Conservation (phyloP, 441 rosid species). For the Gossypium davidsonii region DNA sequence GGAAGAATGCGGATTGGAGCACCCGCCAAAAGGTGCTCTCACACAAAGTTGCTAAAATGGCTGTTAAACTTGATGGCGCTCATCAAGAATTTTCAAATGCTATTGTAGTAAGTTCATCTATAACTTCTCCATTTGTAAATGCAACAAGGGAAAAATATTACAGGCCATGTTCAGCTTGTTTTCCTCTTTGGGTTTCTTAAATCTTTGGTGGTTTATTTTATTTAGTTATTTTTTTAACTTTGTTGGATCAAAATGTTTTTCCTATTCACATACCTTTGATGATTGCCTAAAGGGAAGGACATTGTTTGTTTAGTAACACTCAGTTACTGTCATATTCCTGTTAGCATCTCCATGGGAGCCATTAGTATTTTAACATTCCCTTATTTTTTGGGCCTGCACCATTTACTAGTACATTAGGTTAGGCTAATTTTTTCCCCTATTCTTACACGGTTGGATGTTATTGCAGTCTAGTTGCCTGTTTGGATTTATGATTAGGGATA, state of each 20-base stretch:
- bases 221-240: not conserved
- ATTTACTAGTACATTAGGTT: not conserved
- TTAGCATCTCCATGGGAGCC: not conserved
- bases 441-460: not conserved
- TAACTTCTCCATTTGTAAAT: not conserved
- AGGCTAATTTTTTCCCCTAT: not conserved
- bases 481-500: not conserved
- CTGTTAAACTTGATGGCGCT: constrained; percentile 72
- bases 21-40: constrained; percentile 70
- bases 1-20: constrained; percentile 70
- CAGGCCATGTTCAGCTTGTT: not conserved
- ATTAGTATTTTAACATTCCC: not conserved
- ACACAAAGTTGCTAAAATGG: constrained; percentile 78
- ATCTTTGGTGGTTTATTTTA: not conserved
- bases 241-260: not conserved
- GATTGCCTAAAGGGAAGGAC: not conserved
- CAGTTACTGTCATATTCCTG: not conserved
- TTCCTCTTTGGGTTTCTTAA: not conserved
- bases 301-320: not conserved
- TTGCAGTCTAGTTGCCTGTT: not conserved
- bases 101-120: constrained; percentile 56
- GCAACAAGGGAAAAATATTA: not conserved
- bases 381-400: not conserved
- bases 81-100: constrained; percentile 76
- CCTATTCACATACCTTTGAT: not conserved